Conservation (phyloP, 108 stramenopile species). For the Mediolabrus comicus region DNA sequence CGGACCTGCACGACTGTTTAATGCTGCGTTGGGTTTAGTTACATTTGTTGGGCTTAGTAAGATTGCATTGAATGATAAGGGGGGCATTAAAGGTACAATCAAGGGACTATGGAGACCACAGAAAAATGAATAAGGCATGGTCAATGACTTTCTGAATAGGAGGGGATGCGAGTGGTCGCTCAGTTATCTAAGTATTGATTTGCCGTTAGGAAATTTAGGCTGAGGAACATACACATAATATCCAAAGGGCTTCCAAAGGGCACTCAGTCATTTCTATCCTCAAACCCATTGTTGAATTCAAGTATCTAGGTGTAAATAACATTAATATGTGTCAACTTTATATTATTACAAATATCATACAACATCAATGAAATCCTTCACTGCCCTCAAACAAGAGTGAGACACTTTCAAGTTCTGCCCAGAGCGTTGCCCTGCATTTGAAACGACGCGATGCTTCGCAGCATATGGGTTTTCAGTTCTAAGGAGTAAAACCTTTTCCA, state of each 20-base stretch:
- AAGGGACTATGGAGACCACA: constrained; percentile 77
- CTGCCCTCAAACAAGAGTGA: neutral
- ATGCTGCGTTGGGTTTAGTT: constrained; percentile 58
- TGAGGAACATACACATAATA: too few relatives aligned
- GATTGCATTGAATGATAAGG: constrained; percentile 58
- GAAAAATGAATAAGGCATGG: constrained; percentile 13
- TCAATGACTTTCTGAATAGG: neutral
- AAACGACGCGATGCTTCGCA: neutral
- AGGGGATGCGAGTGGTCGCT: too few relatives aligned
- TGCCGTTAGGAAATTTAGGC: too few relatives aligned
- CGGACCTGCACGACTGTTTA: constrained; percentile 74
- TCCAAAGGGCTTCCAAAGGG: too few relatives aligned
- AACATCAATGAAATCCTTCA: neutral
- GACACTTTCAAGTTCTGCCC: neutral
- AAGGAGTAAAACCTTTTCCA: neutral
- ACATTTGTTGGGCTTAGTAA: constrained; percentile 67
- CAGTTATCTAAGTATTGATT: too few relatives aligned
- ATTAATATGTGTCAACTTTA: neutral
- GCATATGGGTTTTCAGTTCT: constrained; percentile 4
- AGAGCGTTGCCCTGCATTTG: neutral
- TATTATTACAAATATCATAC: neutral
- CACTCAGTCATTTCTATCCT: neutral
- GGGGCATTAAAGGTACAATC: constrained; percentile 76
- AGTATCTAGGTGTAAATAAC: constrained; percentile 3
- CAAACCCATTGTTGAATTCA: neutral